Conservation (phyloP, 192 early-diverging fungal species). For the Phycomyces blakesleeanus region DNA sequence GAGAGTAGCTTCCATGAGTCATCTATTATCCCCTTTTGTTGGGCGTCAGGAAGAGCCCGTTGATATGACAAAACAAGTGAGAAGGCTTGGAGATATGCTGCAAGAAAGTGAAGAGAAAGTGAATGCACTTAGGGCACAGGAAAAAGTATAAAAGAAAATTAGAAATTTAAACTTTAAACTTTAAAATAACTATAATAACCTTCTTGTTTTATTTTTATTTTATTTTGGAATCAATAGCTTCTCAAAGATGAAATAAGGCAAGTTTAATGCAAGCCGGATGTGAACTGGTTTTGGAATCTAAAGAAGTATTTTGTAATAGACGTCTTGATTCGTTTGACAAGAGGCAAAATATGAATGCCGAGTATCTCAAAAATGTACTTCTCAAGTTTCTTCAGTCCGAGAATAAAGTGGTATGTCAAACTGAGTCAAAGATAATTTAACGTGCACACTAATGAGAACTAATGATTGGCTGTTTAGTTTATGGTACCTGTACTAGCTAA, state of each 20-base stretch:
- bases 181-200: background rate
- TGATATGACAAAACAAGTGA: slow-evolving; percentile 35
- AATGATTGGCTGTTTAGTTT: slow-evolving; percentile 4
- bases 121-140: slow-evolving; percentile 41
- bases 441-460: background rate
- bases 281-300: no score
- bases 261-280: no score
- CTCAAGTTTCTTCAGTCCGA: slow-evolving; percentile 59
- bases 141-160: slow-evolving; percentile 58
- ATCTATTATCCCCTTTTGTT: slow-evolving; percentile 15
- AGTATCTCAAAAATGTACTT: slow-evolving; percentile 70
- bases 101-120: slow-evolving; percentile 55
- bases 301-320: no score
- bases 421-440: background rate
- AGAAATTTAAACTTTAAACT: background rate
- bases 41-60: background rate
- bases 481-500: slow-evolving; percentile 34
- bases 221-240: slow-evolving; percentile 8
- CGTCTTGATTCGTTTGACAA: slow-evolving; percentile 57
- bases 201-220: no score
- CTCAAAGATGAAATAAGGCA: slow-evolving; percentile 30
- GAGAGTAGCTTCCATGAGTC: slow-evolving; percentile 18
- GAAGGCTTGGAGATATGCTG: slow-evolving; percentile 50
- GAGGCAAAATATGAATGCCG: slow-evolving; percentile 60
- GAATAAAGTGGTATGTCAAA: slow-evolving; percentile 34